A percentile compares a stretch with the other conserved stretches of the same genome.
phyloP scores from a whole-genome alignment of 2,329 filamentous ascomycete genomes.

The Pseudopithomyces maydicus region DNA sequence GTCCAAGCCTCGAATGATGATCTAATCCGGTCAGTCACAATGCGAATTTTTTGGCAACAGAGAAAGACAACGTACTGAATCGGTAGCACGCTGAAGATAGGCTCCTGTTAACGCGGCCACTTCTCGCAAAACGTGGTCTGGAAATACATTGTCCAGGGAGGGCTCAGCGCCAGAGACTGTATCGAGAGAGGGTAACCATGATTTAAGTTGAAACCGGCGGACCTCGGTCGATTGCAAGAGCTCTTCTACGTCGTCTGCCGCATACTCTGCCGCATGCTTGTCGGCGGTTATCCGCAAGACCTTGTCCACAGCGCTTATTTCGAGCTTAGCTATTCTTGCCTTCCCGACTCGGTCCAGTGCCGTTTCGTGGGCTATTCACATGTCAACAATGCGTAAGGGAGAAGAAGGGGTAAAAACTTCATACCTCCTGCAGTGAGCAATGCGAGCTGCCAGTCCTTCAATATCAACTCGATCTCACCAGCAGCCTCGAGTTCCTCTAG shows the following conservation, averaged over 20 bases:
- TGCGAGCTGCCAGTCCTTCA: conserved; percentile 40
- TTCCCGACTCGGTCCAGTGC: conserved; percentile 33
- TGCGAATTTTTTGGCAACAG: not conserved
- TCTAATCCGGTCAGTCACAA: conserved; percentile 20
- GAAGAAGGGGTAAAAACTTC: not conserved
- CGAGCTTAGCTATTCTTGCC: conserved; percentile 35
- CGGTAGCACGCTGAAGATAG: conserved; percentile 19
- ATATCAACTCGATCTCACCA: conserved; percentile 41
- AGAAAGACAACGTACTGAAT: conserved; percentile 21
- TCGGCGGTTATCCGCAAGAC: conserved; percentile 45
- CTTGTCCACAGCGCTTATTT: conserved; percentile 28
- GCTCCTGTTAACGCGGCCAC: conserved; percentile 31
- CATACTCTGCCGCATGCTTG: conserved; percentile 42
- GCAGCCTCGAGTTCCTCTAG: conserved; percentile 43
- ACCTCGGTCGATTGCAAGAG: conserved; percentile 23
- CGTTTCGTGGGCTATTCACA: conserved; percentile 20
- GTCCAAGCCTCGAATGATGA: conserved; percentile 34
- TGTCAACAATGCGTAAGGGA: conserved; percentile 6
- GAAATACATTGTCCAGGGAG: conserved; percentile 17
- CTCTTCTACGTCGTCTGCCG: conserved; percentile 39
- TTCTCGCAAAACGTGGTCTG: conserved; percentile 19
- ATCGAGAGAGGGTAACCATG: conserved; percentile 25
- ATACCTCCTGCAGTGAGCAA: conserved; percentile 36
- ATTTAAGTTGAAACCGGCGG: conserved; percentile 23
- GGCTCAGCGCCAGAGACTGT: not conserved